phyloP scores from a whole-genome alignment of 176 grass and related monocot species.

The Triticum aestivum region IWGSC_CS_RefSeq_v2.1 NC_057806.1:533745349-533745848 shows the following conservation, averaged over 20 bases:
- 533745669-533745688: slow-evolving; percentile 54
- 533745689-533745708: slow-evolving; percentile 44
- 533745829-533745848: neutral
- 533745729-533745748: neutral
- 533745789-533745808: neutral
- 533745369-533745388: slow-evolving; percentile 61
- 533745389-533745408: slow-evolving; percentile 58
- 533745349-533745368: slow-evolving; percentile 99
- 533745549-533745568: neutral
- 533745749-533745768: neutral
- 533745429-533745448: slow-evolving; percentile 96
- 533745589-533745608: slow-evolving; percentile 27
- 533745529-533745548: neutral
- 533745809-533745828: neutral
- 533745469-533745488: slow-evolving; percentile 23
- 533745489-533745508: neutral
- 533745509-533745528: neutral
- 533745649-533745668: slow-evolving; percentile 36
- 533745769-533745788: neutral
- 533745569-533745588: slow-evolving; percentile 47
- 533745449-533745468: slow-evolving; percentile 85
- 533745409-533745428: slow-evolving; percentile 92
- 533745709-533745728: slow-evolving; percentile 9
- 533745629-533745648: slow-evolving; percentile 5
- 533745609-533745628: neutral